Conservation (phyloP, 164 flowering plant species). For the Vitis labrusca region DNA sequence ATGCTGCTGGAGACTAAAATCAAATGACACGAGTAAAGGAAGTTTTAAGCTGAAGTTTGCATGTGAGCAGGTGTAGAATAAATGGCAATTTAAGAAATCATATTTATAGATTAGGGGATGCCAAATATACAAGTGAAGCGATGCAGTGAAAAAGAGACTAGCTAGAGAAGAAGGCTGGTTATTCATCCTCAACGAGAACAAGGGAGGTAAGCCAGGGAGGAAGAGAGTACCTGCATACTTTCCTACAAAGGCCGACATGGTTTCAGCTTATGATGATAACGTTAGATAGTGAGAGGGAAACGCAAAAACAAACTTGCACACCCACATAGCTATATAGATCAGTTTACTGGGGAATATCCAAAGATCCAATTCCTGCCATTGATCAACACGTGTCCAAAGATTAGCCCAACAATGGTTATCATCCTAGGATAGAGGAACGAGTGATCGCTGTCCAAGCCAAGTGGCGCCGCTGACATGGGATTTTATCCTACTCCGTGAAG, state of each 20-base stretch:
- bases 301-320: conserved; percentile 14
- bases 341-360: conserved; percentile 29
- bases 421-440: conserved; percentile 48
- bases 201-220: background rate
- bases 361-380: conserved; percentile 4
- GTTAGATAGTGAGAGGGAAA: conserved; percentile 14
- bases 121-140: too few relatives aligned
- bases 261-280: background rate
- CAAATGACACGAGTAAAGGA: too few relatives aligned
- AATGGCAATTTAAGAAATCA: too few relatives aligned
- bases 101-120: too few relatives aligned
- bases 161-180: too few relatives aligned
- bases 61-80: too few relatives aligned
- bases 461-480: conserved; percentile 14
- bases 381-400: conserved; percentile 45
- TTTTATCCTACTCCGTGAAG: background rate
- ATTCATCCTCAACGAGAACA: too few relatives aligned
- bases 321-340: conserved; percentile 26
- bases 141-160: too few relatives aligned
- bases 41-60: too few relatives aligned
- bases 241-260: conserved; percentile 86
- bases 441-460: conserved; percentile 42
- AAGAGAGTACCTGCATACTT: conserved; percentile 70
- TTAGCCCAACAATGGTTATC: conserved; percentile 55
- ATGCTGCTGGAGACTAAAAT: too few relatives aligned